These are phyloP conservation scores for Botryotinia globosa DNA, from an alignment of 2,329 filamentous ascomycete genomes.

Conservation along the genomic window DNA sequence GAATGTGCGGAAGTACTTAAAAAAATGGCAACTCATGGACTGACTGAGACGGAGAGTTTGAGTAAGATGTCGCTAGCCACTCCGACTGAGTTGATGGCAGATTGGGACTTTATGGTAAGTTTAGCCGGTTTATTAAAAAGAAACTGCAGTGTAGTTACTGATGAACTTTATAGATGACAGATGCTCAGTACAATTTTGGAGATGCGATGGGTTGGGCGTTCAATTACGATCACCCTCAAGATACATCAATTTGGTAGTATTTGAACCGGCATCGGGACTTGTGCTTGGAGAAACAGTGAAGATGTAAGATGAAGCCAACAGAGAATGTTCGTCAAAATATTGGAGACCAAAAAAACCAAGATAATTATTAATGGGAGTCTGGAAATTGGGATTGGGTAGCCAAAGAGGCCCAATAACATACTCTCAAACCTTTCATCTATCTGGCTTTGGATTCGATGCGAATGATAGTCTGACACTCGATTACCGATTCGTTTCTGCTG, in stretches of 20 bases:
- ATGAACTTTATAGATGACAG: conserved; percentile 34
- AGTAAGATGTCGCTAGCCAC: conserved; percentile 32
- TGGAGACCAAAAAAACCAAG: neutral
- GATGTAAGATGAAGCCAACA: neutral
- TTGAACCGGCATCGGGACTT: neutral
- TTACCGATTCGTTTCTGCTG: neutral
- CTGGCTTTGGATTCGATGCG: neutral
- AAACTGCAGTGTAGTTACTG: conserved; percentile 2
- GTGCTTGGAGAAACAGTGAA: neutral
- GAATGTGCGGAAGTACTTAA: conserved; percentile 41
- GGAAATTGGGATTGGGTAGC: neutral
- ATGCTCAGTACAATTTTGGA: conserved; percentile 34
- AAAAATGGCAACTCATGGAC: conserved; percentile 27
- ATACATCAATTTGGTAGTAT: conserved; percentile 18
- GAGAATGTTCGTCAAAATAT: neutral
- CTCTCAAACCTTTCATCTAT: neutral
- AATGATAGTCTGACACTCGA: neutral
- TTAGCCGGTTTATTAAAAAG: neutral
- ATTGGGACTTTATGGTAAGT: conserved; percentile 46
- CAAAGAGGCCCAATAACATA: neutral
- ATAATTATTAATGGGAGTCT: neutral
- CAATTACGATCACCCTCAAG: conserved; percentile 23
- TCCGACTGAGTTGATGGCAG: conserved; percentile 37
- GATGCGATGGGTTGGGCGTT: conserved; percentile 28
- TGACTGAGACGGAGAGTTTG: conserved; percentile 22